phyloP scores from a whole-genome alignment of 192 early-diverging fungal genomes.

The Helicostylum pulchrum region DNA sequence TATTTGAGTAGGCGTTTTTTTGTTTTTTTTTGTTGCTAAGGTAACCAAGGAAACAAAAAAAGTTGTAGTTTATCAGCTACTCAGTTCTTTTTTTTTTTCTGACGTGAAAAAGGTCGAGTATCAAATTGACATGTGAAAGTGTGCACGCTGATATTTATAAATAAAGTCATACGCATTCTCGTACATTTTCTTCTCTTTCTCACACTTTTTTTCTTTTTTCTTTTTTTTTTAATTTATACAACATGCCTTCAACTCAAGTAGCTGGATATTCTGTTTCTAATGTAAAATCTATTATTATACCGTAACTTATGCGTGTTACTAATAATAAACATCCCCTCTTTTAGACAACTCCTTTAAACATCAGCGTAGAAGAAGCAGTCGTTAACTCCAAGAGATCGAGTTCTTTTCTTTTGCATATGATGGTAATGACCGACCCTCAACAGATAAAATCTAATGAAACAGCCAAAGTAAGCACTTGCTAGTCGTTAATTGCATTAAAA shows the following conservation, averaged over 20 bases:
- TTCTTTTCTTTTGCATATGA: conserved; percentile 13
- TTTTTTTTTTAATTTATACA: not conserved
- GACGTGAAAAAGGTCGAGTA: no score
- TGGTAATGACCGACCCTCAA: conserved; percentile 12
- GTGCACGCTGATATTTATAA: no score
- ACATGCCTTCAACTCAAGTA: conserved; percentile 4
- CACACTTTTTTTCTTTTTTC: not conserved
- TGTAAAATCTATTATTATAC: conserved; percentile 1
- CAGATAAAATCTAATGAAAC: conserved; percentile 11
- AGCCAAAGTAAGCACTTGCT: not conserved
- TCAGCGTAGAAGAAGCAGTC: conserved; percentile 2
- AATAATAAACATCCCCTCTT: no score
- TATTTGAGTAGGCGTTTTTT: no score
- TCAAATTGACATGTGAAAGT: no score
- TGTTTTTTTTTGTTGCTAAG: no score
- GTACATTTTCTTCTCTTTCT: not conserved
- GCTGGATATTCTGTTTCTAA: conserved; percentile 10
- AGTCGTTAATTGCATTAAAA: no score
- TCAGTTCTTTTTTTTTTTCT: no score
- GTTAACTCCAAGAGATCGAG: not conserved
- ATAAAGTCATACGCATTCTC: not conserved
- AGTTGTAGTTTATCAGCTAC: no score
- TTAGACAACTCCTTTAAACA: conserved; percentile 7
- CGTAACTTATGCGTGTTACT: no score
- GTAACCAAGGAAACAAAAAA: no score